Conservation (phyloP, 2,329 filamentous ascomycete species). For the Aschersonia sp. region DNA sequence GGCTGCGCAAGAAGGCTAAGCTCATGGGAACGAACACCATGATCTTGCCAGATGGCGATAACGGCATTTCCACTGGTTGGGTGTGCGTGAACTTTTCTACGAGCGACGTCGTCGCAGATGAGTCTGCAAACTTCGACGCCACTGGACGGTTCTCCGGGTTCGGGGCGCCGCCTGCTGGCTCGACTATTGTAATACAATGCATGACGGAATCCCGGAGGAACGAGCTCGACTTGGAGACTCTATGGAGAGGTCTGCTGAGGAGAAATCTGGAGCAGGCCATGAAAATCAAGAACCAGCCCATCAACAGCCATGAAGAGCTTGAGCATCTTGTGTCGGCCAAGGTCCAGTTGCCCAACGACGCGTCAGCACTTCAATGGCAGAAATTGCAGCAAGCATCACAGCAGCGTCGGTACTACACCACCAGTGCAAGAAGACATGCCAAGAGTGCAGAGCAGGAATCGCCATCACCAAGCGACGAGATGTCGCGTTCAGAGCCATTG, state of each 20-base stretch:
- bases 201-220: conserved; percentile 38
- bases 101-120: conserved; percentile 39
- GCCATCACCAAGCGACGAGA: background rate
- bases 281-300: conserved; percentile 14
- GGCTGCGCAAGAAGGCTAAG: conserved; percentile 70
- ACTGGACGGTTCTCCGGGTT: conserved; percentile 62
- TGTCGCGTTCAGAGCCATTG: background rate
- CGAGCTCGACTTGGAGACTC: conserved; percentile 36
- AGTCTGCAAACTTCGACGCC: conserved; percentile 29
- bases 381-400: conserved; percentile 17
- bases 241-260: conserved; percentile 32
- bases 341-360: conserved; percentile 16
- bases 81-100: conserved; percentile 83
- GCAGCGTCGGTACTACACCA: conserved; percentile 10
- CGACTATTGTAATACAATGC: conserved; percentile 42
- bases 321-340: conserved; percentile 15
- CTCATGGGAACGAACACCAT: conserved; percentile 60
- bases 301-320: conserved; percentile 12
- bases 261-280: conserved; percentile 17
- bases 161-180: conserved; percentile 36
- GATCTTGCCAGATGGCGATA: conserved; percentile 52
- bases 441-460: background rate
- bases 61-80: conserved; percentile 88
- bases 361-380: conserved; percentile 19
- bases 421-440: background rate